These are phyloP conservation scores for Cunninghamia lanceolata DNA, from an alignment of 75 land plant species.

Conservation along the genomic window DNA sequence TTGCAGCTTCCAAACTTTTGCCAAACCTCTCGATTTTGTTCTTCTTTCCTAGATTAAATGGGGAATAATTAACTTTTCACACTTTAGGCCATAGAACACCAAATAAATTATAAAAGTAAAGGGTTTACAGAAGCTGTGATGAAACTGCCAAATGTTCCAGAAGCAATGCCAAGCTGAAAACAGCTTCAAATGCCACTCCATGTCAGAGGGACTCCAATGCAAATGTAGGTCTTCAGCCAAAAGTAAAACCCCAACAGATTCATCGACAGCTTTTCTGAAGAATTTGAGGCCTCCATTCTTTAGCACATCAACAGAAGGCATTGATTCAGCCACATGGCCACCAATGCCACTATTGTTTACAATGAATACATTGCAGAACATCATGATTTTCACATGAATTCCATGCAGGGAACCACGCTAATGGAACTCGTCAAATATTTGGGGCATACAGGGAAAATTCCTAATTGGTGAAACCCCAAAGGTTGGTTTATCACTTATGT, in stretches of 20 bases:
- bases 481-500: constrained; percentile 96
- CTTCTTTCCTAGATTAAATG: constrained; percentile 25
- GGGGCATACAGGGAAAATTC: constrained; percentile 80
- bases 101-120: constrained; percentile 75
- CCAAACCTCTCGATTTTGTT: too few relatives aligned
- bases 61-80: constrained; percentile 96
- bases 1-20: too few relatives aligned
- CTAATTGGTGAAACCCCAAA: constrained; percentile 95
- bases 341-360: constrained; percentile 78
- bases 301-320: constrained; percentile 88
- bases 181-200: constrained; percentile 98
- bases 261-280: constrained; percentile 83
- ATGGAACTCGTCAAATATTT: constrained; percentile 92
- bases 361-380: constrained; percentile 91
- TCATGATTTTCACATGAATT: constrained; percentile 95
- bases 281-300: constrained; percentile 72
- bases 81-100: constrained; percentile 94
- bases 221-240: constrained; percentile 94
- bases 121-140: constrained; percentile 92
- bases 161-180: constrained; percentile 99
- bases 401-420: constrained; percentile 88
- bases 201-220: constrained; percentile 96
- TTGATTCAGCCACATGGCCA: constrained; percentile 75
- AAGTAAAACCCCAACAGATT: constrained; percentile 85
- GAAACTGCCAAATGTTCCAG: constrained; percentile 99